Percentiles rank a stretch among this genome's conserved stretches.
phyloP scores from a whole-genome alignment of 2,329 filamentous ascomycete species.

The Calonectria multiphialidica region DNA sequence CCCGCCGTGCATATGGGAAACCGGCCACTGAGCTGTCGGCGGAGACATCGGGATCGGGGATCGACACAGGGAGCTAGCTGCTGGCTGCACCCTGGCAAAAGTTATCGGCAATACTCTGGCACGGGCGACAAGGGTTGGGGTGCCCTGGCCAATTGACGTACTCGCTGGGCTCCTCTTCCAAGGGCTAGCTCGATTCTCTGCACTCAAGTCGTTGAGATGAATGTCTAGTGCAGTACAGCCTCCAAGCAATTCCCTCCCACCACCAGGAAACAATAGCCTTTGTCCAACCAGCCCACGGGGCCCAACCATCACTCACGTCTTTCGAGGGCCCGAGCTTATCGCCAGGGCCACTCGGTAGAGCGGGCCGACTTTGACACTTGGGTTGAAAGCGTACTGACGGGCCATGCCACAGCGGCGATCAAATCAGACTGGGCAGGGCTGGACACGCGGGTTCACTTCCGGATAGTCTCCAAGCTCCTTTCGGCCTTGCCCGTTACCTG shows the following conservation, averaged over 20 bases:
- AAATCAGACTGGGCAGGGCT: background rate
- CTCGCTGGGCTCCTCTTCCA: background rate
- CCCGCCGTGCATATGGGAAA: background rate
- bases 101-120: background rate
- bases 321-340: background rate
- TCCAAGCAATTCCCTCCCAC: background rate
- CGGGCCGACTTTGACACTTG: conserved; percentile 10
- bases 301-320: background rate
- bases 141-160: background rate
- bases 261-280: background rate
- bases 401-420: background rate
- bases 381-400: background rate
- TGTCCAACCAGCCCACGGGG: background rate
- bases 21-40: background rate
- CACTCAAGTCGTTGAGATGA: background rate
- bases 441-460: background rate
- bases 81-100: background rate
- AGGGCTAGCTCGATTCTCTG: background rate
- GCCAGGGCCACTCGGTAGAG: background rate
- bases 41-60: conserved; percentile 5
- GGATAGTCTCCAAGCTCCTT: background rate
- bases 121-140: background rate
- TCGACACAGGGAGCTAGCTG: background rate
- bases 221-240: background rate
- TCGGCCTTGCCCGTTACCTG: background rate